phyloP scores from a whole-genome alignment of 2,329 filamentous ascomycete genomes.

The Colletotrichum sp. region DNA sequence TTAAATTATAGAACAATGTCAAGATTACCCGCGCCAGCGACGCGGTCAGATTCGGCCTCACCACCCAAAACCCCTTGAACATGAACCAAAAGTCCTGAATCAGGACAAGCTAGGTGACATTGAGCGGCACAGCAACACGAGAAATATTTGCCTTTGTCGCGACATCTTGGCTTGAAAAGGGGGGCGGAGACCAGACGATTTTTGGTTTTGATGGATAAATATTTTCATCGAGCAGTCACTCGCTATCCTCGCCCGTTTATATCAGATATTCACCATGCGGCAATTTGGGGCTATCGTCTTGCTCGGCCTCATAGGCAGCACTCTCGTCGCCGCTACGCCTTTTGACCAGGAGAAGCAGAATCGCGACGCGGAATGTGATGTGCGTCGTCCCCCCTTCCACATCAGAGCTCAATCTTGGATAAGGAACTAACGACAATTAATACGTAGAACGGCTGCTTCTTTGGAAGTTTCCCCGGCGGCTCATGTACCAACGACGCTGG shows the following conservation, averaged over 20 bases:
- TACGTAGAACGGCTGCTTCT: background rate
- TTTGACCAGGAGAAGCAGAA: background rate
- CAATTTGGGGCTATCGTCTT: background rate
- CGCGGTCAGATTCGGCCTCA: background rate
- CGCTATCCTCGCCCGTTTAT: background rate
- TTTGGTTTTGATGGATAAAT: background rate
- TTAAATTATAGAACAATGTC: background rate
- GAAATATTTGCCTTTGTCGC: background rate
- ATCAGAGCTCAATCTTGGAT: fast-evolving
- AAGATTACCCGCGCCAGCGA: background rate
- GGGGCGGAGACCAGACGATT: background rate
- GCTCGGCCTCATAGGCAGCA: background rate
- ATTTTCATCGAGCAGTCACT: background rate
- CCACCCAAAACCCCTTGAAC: background rate
- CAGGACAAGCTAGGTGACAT: background rate
- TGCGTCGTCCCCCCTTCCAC: fast-evolving
- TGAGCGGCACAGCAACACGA: background rate
- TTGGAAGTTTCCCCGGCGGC: background rate
- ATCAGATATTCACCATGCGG: fast-evolving
- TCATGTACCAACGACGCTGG: background rate
- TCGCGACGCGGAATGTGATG: background rate
- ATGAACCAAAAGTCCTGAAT: background rate
- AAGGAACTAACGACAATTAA: fast-evolving
- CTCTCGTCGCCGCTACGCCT: background rate
- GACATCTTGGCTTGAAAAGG: background rate